Evolutionary conservation across 83 land plant genomes (phyloP), one percentile per base, ranked within the genome.

Genomic region (Larix sibirica): DNA sequence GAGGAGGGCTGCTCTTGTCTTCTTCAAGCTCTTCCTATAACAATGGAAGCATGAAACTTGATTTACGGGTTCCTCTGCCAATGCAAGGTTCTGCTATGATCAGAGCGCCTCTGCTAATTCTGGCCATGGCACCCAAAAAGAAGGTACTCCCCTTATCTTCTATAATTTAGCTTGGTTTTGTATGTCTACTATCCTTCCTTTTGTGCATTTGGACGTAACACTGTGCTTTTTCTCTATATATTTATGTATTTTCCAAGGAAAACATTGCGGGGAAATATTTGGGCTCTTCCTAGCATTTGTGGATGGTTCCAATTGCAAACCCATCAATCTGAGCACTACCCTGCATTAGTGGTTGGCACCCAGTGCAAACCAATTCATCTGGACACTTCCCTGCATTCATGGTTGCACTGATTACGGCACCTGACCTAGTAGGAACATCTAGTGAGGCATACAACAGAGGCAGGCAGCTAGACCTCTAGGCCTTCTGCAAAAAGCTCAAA

Each of bases 41-140:
- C 56, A 38, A 73, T 44, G 77, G 77, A 73, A 56, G 56, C 56
- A 36, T 18, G 42, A 69, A 69, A 69, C 44, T 69, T 50, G 56
- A 50, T 9, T 9, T 50, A 20, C 54, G 33, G 79, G 54, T 47
- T 54, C 33, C 60, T 75, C 23, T 75, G 18, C 17, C 60, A 50
- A 28, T 54, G 79, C 79, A 75, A 75, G 60, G 54, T 3, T 24
- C 17, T 50, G 50, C 79, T 9, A 23, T 47, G 58, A 50, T 69
- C 17, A 62, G 84, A 62, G 12, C 18, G 18, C 47, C 80, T 13
- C 42, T 58, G 20, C 58, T 50, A 50, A 65, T 78, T 33, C 2
- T 83, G 40, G 81, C 84, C 84, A 78, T 83, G 84, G 81, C 84
- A 24, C 73, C 84, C 36, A 83, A 66, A 80, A 83, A 77, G 75